A percentile compares a stretch with the other conserved stretches of the same genome.
Conservation (phyloP, 2,329 filamentous ascomycete genomes). For the Neonectria magnoliae region DNA sequence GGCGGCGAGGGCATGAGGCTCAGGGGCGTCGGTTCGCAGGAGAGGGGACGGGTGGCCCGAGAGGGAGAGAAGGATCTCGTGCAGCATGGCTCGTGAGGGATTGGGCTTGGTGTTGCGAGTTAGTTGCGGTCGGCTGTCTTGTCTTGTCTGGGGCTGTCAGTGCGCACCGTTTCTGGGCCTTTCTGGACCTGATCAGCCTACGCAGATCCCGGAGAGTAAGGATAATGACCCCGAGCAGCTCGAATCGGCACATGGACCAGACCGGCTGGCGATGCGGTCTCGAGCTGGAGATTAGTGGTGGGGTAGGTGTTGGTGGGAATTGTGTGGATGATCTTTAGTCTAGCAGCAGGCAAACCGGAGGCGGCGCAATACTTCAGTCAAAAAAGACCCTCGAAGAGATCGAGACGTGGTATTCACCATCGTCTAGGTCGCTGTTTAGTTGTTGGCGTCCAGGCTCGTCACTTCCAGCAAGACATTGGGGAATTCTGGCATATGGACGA, state of each 20-base stretch:
- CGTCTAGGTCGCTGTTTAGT: background rate
- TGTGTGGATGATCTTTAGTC: background rate
- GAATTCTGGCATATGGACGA: background rate
- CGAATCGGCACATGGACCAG: conserved; percentile 62
- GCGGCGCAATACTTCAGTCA: background rate
- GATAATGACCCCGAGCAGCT: conserved; percentile 61
- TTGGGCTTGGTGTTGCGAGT: conserved; percentile 24
- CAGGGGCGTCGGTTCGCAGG: conserved; percentile 67
- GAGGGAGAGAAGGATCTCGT: conserved; percentile 97
- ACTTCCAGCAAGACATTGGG: background rate
- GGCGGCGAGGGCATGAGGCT: conserved; percentile 57
- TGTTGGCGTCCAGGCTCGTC: conserved; percentile 7
- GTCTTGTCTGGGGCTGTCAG: background rate
- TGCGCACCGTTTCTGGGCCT: conserved; percentile 39
- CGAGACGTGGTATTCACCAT: background rate
- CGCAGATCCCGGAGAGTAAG: conserved; percentile 57
- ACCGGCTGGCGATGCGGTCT: conserved; percentile 10
- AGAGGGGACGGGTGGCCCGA: conserved; percentile 93
- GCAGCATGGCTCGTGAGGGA: conserved; percentile 74
- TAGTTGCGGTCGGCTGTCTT: conserved; percentile 10
- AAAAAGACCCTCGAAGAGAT: background rate
- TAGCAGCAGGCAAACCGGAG: background rate
- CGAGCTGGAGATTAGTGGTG: conserved; percentile 14
- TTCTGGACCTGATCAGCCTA: conserved; percentile 51
- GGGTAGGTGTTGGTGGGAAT: conserved; percentile 3